Evolutionary conservation across 768 basidiomycete genomes (phyloP).

Genomic region (Suillus decipiens): DNA sequence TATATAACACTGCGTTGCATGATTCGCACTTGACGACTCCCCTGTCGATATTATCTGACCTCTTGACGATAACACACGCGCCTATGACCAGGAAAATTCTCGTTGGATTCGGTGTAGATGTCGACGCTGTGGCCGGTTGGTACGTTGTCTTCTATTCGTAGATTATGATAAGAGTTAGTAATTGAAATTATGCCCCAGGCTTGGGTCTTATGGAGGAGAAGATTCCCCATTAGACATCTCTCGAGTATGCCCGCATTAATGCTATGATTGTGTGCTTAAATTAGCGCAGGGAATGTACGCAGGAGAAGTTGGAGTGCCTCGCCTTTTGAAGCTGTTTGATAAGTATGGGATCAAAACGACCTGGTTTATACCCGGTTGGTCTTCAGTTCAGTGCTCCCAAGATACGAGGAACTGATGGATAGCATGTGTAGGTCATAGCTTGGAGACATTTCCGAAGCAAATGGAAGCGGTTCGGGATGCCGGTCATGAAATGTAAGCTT

Average conservation of each 20-base stretch:
- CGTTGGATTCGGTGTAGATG: constrained; percentile 66
- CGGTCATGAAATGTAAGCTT: constrained; percentile 65
- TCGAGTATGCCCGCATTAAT: constrained; percentile 36
- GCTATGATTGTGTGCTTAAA: background rate
- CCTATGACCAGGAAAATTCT: constrained; percentile 52
- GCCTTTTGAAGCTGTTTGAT: constrained; percentile 65
- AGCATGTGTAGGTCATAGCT: constrained; percentile 53
- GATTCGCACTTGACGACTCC: background rate
- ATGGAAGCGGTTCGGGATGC: constrained; percentile 71
- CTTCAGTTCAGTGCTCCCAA: background rate
- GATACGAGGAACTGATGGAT: background rate
- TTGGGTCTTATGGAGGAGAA: constrained; percentile 75
- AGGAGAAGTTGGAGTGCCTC: constrained; percentile 67
- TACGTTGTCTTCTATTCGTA: constrained; percentile 18
- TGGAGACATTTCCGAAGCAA: constrained; percentile 74
- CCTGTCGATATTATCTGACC: background rate
- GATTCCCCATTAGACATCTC: constrained; percentile 72
- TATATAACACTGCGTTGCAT: background rate
- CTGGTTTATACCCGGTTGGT: constrained; percentile 70
- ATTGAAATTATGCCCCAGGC: constrained; percentile 36
- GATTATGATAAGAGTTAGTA: background rate
- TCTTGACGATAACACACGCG: background rate
- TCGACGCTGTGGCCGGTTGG: constrained; percentile 76
- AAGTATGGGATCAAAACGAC: constrained; percentile 67
- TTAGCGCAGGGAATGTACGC: constrained; percentile 60